Percentiles rank a stretch among this genome's conserved stretches.
These are phyloP conservation scores for Suillus brevipes DNA, from an alignment of 768 basidiomycete genomes.

Conservation along the genomic window DNA sequence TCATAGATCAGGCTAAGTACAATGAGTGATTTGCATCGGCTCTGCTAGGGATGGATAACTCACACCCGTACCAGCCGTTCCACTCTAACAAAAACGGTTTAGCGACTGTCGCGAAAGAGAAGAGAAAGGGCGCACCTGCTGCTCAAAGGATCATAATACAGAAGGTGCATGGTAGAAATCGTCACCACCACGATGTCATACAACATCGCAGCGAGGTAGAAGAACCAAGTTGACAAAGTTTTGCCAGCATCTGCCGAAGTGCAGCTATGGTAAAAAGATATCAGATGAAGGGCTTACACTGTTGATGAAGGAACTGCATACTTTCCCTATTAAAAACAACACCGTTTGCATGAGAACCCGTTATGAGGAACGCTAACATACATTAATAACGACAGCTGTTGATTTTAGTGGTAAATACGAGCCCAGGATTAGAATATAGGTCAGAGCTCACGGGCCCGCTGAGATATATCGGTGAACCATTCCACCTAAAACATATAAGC, in stretches of 20 bases:
- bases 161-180: background rate
- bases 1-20: background rate
- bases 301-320: slow-evolving; percentile 15
- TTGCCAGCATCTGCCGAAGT: slow-evolving; percentile 35
- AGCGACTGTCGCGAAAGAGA: background rate
- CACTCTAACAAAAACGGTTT: background rate
- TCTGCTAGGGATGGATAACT: background rate
- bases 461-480: slow-evolving; percentile 56
- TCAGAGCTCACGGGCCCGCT: slow-evolving; percentile 47
- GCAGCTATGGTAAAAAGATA: slow-evolving; percentile 41
- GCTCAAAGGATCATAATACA: background rate
- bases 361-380: slow-evolving; percentile 17
- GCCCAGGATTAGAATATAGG: slow-evolving; percentile 8
- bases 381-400: slow-evolving; percentile 21
- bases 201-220: slow-evolving; percentile 56
- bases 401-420: slow-evolving; percentile 10
- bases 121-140: background rate
- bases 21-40: background rate
- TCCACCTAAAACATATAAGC: slow-evolving; percentile 43
- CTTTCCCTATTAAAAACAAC: slow-evolving; percentile 34
- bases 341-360: background rate
- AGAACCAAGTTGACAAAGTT: slow-evolving; percentile 50
- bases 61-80: background rate
- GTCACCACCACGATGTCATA: slow-evolving; percentile 56
- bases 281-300: background rate